Percentiles rank a stretch among this genome's conserved stretches.
These are phyloP conservation scores for Chaetomiaceae sp. DNA, from an alignment of 2,329 filamentous ascomycete genomes.

Conservation along the genomic window DNA sequence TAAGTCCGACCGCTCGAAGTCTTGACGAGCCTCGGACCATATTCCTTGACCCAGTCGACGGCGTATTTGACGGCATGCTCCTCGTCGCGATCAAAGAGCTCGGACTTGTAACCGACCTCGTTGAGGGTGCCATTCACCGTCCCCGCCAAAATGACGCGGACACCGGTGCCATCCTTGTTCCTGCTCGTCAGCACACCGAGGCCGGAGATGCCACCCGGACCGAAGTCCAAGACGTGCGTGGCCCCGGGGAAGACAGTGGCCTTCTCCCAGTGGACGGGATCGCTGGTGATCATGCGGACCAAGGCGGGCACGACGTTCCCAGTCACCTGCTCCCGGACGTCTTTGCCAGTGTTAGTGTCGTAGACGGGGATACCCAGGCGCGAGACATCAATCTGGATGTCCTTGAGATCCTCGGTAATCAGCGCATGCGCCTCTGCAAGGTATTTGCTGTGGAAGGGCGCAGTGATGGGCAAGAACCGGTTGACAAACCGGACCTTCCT, in stretches of 20 bases:
- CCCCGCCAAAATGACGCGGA: constrained; percentile 91
- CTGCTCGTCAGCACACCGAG: constrained; percentile 94
- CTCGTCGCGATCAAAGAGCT: constrained; percentile 93
- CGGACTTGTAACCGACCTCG: constrained; percentile 96
- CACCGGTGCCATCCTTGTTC: constrained; percentile 97
- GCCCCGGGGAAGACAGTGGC: constrained; percentile 86
- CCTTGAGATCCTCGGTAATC: constrained; percentile 82
- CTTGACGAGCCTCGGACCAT: constrained; percentile 86
- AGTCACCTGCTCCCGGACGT: constrained; percentile 65
- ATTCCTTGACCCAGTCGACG: constrained; percentile 96
- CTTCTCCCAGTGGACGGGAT: constrained; percentile 93
- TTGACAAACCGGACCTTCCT: constrained; percentile 96
- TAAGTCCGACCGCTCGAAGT: constrained; percentile 85
- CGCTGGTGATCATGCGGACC: constrained; percentile 88
- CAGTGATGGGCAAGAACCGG: constrained; percentile 94
- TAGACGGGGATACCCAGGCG: constrained; percentile 80
- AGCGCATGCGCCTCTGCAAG: constrained; percentile 74
- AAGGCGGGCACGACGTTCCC: constrained; percentile 82
- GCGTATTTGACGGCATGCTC: constrained; percentile 93
- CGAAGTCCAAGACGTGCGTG: constrained; percentile 94
- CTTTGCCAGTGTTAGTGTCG: constrained; percentile 83
- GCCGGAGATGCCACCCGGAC: constrained; percentile 92
- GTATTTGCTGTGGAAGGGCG: constrained; percentile 97
- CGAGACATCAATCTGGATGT: constrained; percentile 68
- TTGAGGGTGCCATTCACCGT: constrained; percentile 84